phyloP scores from a whole-genome alignment of 78 protist genomes.

The Dictyostelium citrinum region DNA sequence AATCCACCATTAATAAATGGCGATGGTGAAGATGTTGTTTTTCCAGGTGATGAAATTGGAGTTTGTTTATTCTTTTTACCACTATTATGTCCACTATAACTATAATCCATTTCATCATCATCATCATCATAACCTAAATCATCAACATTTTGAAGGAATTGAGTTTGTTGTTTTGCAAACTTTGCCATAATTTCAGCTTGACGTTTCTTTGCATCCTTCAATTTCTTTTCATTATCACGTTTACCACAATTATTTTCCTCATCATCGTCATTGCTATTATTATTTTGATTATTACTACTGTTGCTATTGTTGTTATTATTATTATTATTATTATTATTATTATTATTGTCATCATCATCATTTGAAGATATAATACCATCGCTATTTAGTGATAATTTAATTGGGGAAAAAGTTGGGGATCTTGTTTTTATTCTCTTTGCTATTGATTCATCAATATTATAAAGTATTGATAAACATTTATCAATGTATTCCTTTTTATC shows the following conservation, averaged over 20 bases:
- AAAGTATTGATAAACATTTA: not conserved
- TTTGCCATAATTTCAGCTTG: conserved; percentile 76
- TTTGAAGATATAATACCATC: not conserved
- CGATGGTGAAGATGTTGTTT: not conserved
- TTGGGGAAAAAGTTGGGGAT: not conserved
- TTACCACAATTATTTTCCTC: not conserved
- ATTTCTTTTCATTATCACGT: not conserved
- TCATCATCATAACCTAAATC: not conserved
- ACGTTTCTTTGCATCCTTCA: conserved; percentile 53
- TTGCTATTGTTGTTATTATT: not conserved
- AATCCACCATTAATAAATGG: not conserved
- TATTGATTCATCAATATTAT: not conserved
- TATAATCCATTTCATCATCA: not conserved
- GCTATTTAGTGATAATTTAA: not conserved
- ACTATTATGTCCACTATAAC: not conserved
- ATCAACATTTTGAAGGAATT: conserved; percentile 2
- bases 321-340: not conserved
- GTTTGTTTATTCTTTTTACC: not conserved
- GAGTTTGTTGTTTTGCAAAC: conserved; percentile 43
- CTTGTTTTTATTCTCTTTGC: not conserved
- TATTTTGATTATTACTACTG: not conserved
- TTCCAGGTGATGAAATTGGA: not conserved
- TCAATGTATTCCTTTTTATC: conserved; percentile 4
- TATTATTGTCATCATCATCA: not conserved
- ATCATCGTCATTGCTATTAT: not conserved